These are phyloP conservation scores for Microsporum ferrugineum DNA, from an alignment of 2,329 filamentous ascomycete species.

Conservation along the genomic window DNA sequence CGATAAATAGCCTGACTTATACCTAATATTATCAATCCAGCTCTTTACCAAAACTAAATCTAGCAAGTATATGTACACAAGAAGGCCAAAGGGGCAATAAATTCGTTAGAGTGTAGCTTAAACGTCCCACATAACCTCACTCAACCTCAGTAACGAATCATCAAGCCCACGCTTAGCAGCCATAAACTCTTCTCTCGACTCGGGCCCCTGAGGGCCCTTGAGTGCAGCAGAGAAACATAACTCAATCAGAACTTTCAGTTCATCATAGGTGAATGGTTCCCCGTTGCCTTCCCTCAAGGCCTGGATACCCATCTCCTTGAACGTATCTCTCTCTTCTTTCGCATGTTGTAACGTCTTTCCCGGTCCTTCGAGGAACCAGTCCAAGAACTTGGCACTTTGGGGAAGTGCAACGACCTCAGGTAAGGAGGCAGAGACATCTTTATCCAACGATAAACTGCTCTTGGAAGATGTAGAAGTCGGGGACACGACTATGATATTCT, in stretches of 20 bases:
- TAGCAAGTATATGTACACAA: not conserved
- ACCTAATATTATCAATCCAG: not conserved
- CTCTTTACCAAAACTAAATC: not conserved
- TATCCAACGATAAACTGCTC: constrained; percentile 9
- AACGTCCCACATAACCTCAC: constrained; percentile 40
- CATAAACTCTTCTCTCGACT: constrained; percentile 37
- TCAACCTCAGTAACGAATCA: constrained; percentile 34
- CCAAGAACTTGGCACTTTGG: constrained; percentile 36
- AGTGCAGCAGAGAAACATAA: constrained; percentile 37
- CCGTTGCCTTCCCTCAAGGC: constrained; percentile 29
- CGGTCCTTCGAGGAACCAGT: constrained; percentile 38
- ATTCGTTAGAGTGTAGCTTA: not conserved
- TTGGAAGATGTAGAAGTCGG: constrained; percentile 15
- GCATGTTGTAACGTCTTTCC: constrained; percentile 36
- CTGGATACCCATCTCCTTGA: constrained; percentile 24
- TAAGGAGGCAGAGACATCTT: constrained; percentile 9
- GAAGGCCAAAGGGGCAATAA: not conserved
- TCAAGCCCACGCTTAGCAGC: constrained; percentile 36
- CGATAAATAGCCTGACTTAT: not conserved
- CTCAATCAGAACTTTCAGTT: constrained; percentile 35
- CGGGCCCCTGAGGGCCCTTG: constrained; percentile 28
- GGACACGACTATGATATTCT: constrained; percentile 57
- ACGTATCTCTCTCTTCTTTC: constrained; percentile 34
- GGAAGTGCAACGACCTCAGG: constrained; percentile 33
- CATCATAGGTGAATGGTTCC: constrained; percentile 36